These are phyloP conservation scores for Elongisporangium anandrum DNA, from an alignment of 352 stramenopile species.

Conservation along the genomic window DNA sequence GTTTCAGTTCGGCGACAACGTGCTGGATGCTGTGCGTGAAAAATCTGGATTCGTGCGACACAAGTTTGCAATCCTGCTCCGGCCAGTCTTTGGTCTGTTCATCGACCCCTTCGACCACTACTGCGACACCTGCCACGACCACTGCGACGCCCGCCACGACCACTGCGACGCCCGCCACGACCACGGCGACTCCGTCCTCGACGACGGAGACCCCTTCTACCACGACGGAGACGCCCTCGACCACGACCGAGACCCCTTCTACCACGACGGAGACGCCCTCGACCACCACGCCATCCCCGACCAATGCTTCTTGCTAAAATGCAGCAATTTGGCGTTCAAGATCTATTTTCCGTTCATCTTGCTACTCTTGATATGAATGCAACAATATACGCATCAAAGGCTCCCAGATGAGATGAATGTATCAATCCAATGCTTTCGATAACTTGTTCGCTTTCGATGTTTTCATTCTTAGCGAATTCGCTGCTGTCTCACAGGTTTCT, in stretches of 20 bases:
- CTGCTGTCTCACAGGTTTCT: constrained; percentile 1
- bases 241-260: neutral
- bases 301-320: neutral
- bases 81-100: constrained; percentile 18
- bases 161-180: constrained; percentile 5
- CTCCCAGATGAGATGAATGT: no score
- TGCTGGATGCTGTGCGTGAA: constrained; percentile 62
- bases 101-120: constrained; percentile 9
- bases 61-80: neutral
- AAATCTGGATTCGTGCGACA: constrained; percentile 17
- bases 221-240: neutral
- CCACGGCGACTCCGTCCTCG: constrained; percentile 1
- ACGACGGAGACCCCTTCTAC: constrained; percentile 2
- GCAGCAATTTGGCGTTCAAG: no score
- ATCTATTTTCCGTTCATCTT: no score
- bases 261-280: neutral
- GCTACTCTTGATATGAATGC: no score
- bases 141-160: constrained; percentile 9
- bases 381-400: no score
- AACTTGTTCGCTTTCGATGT: no score
- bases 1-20: constrained; percentile 9
- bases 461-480: neutral
- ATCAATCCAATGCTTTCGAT: no score
- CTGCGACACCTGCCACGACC: constrained; percentile 5
- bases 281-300: neutral